A percentile compares a stretch with the other conserved stretches of the same genome.
Evolutionary conservation across 2,329 filamentous ascomycete genomes (phyloP).

Genomic region (Monilinia aucupariae): DNA sequence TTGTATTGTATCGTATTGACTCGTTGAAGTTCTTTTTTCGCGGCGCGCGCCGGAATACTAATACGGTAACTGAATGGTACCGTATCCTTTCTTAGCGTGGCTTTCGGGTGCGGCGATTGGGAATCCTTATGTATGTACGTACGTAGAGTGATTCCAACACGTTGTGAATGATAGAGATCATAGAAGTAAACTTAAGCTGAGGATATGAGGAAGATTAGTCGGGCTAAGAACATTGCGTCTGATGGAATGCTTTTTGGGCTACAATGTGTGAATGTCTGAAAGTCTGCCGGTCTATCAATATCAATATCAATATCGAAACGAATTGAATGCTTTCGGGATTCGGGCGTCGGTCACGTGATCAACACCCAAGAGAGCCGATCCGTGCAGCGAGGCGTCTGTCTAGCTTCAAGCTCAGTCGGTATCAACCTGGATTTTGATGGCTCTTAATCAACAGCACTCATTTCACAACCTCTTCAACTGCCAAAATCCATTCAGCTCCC

Average conservation of each 20-base stretch:
- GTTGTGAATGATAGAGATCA: background rate
- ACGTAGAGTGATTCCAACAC: background rate
- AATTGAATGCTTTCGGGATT: background rate
- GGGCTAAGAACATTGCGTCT: background rate
- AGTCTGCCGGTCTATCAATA: too few relatives aligned
- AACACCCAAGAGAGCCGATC: background rate
- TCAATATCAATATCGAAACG: background rate
- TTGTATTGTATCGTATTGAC: background rate
- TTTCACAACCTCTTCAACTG: slow-evolving; percentile 15
- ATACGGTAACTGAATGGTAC: slow-evolving; percentile 2
- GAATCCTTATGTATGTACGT: slow-evolving; percentile 1
- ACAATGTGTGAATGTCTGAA: too few relatives aligned
- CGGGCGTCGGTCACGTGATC: background rate
- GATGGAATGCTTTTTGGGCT: background rate
- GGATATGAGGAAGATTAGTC: too few relatives aligned
- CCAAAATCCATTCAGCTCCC: slow-evolving; percentile 17
- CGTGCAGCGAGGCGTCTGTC: background rate
- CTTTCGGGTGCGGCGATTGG: slow-evolving; percentile 11
- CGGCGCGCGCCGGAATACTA: slow-evolving; percentile 6
- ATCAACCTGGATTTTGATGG: slow-evolving; percentile 5
- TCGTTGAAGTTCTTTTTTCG: slow-evolving; percentile 7
- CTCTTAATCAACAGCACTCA: slow-evolving; percentile 16
- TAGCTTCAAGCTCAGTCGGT: background rate
- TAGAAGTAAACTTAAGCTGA: background rate
- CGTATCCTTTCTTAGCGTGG: slow-evolving; percentile 12